Evolutionary conservation across 2,329 filamentous ascomycete species (phyloP), one percentile per base, ranked within the genome.

Genomic region (Grosmannia penicillata): DNA sequence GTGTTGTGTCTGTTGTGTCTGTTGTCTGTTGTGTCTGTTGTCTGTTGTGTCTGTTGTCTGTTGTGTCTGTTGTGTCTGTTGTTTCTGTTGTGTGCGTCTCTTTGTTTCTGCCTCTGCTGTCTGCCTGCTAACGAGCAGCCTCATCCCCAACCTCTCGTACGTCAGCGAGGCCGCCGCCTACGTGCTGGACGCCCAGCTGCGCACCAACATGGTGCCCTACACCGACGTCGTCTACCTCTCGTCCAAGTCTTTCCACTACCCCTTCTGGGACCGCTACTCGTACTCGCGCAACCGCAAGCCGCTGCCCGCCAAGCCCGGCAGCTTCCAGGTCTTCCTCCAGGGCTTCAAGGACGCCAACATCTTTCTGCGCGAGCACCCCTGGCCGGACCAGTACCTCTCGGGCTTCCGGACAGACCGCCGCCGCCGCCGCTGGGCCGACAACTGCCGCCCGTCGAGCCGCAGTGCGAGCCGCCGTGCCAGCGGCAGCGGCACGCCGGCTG

Each of bases 91-190:
- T 3, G 6, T 33, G 4, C 18, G 4, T 21, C 14, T 21, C 25
- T 27, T 27, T 19, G 4, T 25, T 8, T 30, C 9, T 13, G 33
- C 13, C 35, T 41, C 14, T 24, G 17, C 8, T n/a, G 25, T 28
- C 25, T 38, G 26, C 18, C 15, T 19, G n/a, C 46, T 47, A 41
- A 36, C 34, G 17, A 41, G 24, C 44, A 75, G 75, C 53, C 73
- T 98, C 38, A 98, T 98, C 56, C 91, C 91, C 40, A 98, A 98
- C 53, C 68, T 98, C 36, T 95, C 87, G 39, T 98, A 98, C 55
- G 85, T 98, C 48, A 96, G 87, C 50, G 91, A 98, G 65, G 91
- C 91, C 15, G 91, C 91, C 15, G 91, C 91, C 26, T 98, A 95
- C 56, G 85, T 94, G 6, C 76, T 98, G 37, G 91, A 98, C 58